A percentile compares a stretch with the other conserved stretches of the same genome.
Evolutionary conservation across 495 filamentous ascomycete species (phyloP).

Genomic region (Penicillium maclennaniae): DNA sequence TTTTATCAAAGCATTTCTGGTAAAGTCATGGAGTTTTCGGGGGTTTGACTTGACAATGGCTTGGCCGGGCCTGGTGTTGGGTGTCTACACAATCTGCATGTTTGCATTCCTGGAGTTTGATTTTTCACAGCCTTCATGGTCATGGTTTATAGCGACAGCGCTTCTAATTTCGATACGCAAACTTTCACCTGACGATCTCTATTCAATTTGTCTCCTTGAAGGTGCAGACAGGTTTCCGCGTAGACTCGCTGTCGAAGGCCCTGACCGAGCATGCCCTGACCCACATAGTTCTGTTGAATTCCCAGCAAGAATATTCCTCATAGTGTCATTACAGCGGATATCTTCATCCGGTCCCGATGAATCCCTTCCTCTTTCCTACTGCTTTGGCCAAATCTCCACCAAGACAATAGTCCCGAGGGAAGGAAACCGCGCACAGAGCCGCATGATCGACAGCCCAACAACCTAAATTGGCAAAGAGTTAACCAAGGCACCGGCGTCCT

Average conservation of each 20-base stretch:
- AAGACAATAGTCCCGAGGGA: not conserved
- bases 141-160: slow-evolving; percentile 11
- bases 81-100: slow-evolving; percentile 12
- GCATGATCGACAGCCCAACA: not conserved
- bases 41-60: not conserved
- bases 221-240: not conserved
- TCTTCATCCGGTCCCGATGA: no score
- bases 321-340: no score
- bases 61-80: slow-evolving; percentile 11
- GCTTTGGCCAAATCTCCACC: not conserved
- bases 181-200: not conserved
- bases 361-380: not conserved
- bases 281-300: no score
- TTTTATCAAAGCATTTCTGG: slow-evolving; percentile 11
- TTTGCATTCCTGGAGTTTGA: slow-evolving; percentile 25
- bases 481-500: no score
- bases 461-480: not conserved
- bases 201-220: no score
- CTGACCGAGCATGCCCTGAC: not conserved
- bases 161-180: slow-evolving; percentile 1
- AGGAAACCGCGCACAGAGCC: not conserved
- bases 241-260: not conserved
- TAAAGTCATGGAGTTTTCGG: slow-evolving; percentile 14
- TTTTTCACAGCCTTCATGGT: slow-evolving; percentile 1
- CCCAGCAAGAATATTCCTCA: no score